Evolutionary conservation across 1,284 basidiomycete genomes (phyloP).

Genomic region (Pseudozyma flocculosa): DNA sequence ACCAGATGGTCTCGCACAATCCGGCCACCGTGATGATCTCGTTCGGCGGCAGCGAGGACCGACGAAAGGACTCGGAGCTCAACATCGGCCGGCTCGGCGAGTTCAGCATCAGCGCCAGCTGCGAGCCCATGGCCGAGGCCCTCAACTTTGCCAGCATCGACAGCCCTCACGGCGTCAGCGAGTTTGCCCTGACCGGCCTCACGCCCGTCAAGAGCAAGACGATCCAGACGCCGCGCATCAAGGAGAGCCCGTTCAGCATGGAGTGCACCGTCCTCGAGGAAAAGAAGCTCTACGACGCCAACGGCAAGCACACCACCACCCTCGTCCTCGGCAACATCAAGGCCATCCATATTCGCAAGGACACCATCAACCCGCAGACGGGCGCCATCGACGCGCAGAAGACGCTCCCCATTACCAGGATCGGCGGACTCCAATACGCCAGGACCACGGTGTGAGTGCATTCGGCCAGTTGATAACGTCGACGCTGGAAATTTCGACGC

Average conservation of each 20-base stretch:
- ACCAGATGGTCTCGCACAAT: conserved; percentile 48
- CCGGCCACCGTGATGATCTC: conserved; percentile 47
- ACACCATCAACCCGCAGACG: conserved; percentile 33
- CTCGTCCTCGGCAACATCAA: conserved; percentile 37
- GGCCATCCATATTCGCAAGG: conserved; percentile 42
- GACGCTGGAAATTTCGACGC: too few species aligned
- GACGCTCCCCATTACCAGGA: conserved; percentile 36
- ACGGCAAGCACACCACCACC: conserved; percentile 40
- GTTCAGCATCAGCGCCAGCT: conserved; percentile 35
- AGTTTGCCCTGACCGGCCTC: conserved; percentile 39
- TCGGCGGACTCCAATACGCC: conserved; percentile 40
- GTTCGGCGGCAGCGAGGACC: conserved; percentile 32
- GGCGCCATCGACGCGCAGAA: conserved; percentile 34
- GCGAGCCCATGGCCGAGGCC: conserved; percentile 46
- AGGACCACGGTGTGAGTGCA: conserved; percentile 7
- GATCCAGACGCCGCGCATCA: conserved; percentile 37
- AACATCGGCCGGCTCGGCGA: conserved; percentile 37
- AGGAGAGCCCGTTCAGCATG: conserved; percentile 46
- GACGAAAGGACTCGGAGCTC: conserved; percentile 42
- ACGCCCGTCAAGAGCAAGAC: conserved; percentile 42
- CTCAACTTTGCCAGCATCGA: conserved; percentile 48
- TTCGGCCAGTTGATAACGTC: too few species aligned
- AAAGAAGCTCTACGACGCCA: conserved; percentile 31
- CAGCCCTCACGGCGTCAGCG: conserved; percentile 32
- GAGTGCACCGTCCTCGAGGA: conserved; percentile 42